phyloP scores from a whole-genome alignment of 2,329 filamentous ascomycete species.

The Paraconiothyrium sp. region DNA sequence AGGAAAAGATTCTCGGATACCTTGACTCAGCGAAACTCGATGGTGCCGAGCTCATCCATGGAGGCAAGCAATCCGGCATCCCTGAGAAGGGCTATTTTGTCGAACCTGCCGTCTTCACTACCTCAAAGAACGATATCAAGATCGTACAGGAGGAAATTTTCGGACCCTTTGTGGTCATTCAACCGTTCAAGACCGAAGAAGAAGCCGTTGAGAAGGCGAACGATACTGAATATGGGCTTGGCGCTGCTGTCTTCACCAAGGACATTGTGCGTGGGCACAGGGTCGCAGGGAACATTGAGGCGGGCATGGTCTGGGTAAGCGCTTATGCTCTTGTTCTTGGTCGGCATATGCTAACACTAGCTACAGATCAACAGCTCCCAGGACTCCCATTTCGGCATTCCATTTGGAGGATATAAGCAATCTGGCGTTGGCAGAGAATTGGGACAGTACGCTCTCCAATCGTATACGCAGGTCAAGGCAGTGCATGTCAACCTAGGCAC shows the following conservation, averaged over 20 bases:
- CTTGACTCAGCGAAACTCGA: slow-evolving; percentile 73
- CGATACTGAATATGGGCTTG: slow-evolving; percentile 66
- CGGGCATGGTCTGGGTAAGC: slow-evolving; percentile 57
- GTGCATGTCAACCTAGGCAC: slow-evolving; percentile 9
- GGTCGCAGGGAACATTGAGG: slow-evolving; percentile 55
- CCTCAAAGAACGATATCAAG: slow-evolving; percentile 61
- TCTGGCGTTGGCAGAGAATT: slow-evolving; percentile 64
- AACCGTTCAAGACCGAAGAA: slow-evolving; percentile 62
- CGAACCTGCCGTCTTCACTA: slow-evolving; percentile 63
- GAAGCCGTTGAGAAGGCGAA: slow-evolving; percentile 62
- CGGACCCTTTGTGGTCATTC: slow-evolving; percentile 66
- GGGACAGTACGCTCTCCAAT: slow-evolving; percentile 24
- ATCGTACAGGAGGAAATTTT: slow-evolving; percentile 68
- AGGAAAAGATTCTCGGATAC: slow-evolving; percentile 72
- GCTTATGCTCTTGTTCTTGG: neutral
- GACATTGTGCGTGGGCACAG: slow-evolving; percentile 56
- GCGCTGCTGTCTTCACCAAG: slow-evolving; percentile 63
- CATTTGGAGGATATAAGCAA: slow-evolving; percentile 67
- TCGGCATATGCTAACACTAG: neutral
- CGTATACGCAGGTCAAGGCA: slow-evolving; percentile 9
- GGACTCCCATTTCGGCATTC: slow-evolving; percentile 51
- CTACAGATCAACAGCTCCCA: slow-evolving; percentile 55
- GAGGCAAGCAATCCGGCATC: slow-evolving; percentile 65
- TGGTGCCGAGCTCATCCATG: slow-evolving; percentile 69
- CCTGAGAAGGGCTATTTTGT: slow-evolving; percentile 69